Evolutionary conservation across 2,329 filamentous ascomycete genomes (phyloP).

Genomic region (Cylindrodendrum hubeiense): DNA sequence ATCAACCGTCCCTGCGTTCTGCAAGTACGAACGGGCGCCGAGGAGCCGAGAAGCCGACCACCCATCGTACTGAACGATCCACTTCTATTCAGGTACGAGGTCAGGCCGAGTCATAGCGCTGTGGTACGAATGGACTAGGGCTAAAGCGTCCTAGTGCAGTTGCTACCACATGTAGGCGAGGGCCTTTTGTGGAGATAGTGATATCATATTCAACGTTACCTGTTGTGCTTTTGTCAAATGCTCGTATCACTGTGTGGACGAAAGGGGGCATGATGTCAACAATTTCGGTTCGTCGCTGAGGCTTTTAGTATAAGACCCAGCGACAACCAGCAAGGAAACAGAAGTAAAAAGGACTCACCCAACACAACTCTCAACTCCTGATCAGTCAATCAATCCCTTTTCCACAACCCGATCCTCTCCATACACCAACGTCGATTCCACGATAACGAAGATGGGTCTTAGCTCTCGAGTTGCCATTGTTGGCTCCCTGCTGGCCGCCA

Average conservation of each 20-base stretch:
- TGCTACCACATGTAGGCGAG: not conserved
- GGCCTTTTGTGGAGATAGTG: not conserved
- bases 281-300: not conserved
- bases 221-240: not conserved
- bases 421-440: conserved; percentile 3
- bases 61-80: not conserved
- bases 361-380: not conserved
- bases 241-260: not conserved
- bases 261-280: not conserved
- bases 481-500: conserved; percentile 31
- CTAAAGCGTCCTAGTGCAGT: not conserved
- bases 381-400: not conserved
- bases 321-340: not conserved
- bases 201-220: not conserved
- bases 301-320: not conserved
- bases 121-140: not conserved
- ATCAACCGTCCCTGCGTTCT: not conserved
- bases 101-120: not conserved
- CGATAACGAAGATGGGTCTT: conserved; percentile 28
- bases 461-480: conserved; percentile 32
- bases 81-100: not conserved
- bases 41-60: not conserved
- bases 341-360: not conserved
- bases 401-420: not conserved
- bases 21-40: not conserved